A percentile compares a stretch with the other conserved stretches of the same genome.
phyloP scores from a whole-genome alignment of 495 filamentous ascomycete species.

The Arthonia radiata region DNA sequence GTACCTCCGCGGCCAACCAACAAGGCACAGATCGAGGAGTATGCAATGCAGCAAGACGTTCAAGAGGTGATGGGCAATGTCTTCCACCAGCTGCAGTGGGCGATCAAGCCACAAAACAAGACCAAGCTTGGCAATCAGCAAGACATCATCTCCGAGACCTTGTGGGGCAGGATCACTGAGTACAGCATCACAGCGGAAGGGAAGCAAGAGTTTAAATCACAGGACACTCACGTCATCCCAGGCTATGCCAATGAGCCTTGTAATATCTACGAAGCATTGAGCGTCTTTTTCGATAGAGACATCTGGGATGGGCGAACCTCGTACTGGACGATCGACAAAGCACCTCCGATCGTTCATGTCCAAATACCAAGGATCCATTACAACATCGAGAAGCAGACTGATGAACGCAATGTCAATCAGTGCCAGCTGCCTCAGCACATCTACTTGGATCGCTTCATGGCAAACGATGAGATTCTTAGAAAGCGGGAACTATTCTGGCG shows the following conservation, averaged over 20 bases:
- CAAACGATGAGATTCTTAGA: conserved; percentile 29
- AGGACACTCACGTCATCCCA: too few relatives aligned
- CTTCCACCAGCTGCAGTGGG: conserved; percentile 68
- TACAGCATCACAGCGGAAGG: too few relatives aligned
- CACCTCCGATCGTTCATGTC: conserved; percentile 72
- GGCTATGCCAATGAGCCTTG: conserved; percentile 29
- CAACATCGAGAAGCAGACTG: conserved; percentile 28
- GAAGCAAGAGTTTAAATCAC: too few relatives aligned
- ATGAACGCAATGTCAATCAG: conserved; percentile 56
- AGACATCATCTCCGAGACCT: conserved; percentile 62
- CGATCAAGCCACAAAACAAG: conserved; percentile 40
- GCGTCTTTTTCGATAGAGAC: conserved; percentile 60
- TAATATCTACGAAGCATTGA: conserved; percentile 62
- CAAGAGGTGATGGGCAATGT: conserved; percentile 86
- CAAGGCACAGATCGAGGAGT: conserved; percentile 26
- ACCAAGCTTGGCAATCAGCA: conserved; percentile 46
- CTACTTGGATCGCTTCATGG: conserved; percentile 78
- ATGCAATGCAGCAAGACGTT: conserved; percentile 61
- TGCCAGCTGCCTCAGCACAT: conserved; percentile 50
- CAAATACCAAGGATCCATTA: conserved; percentile 63
- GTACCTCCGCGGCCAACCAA: neutral
- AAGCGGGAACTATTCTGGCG: conserved; percentile 47
- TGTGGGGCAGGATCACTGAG: too few relatives aligned
- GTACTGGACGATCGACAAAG: conserved; percentile 46
- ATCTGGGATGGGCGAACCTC: conserved; percentile 31